These are phyloP conservation scores for Melaleuca quinquenervia DNA, from an alignment of 345 rosid genomes.

Conservation along the genomic window DNA sequence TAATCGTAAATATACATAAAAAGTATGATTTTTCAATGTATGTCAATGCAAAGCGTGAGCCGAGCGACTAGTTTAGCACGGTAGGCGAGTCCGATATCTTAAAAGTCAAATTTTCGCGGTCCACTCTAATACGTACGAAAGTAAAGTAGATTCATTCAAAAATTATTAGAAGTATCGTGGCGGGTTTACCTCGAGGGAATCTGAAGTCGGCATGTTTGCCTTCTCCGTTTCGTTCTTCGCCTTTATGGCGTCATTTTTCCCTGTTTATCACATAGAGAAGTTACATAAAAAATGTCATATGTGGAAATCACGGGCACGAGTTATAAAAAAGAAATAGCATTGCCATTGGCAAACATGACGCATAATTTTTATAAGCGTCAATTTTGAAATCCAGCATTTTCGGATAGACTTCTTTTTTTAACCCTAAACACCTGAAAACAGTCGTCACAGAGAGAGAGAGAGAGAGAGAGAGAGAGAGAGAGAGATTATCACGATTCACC, in stretches of 20 bases:
- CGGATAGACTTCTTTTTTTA: not conserved
- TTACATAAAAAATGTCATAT: not conserved
- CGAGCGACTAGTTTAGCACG: not conserved
- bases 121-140: not conserved
- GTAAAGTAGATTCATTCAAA: not conserved
- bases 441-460: not conserved
- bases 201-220: not conserved
- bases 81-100: not conserved
- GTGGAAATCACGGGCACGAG: not conserved
- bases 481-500: not conserved
- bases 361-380: not conserved
- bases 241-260: not conserved
- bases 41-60: not conserved
- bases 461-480: not conserved
- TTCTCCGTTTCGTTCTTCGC: not conserved
- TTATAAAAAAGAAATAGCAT: not conserved
- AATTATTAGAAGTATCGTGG: too few relatives aligned
- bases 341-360: rapidly evolving
- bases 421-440: not conserved
- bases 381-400: not conserved
- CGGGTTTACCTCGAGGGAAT: not conserved
- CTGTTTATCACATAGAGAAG: not conserved
- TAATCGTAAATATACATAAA: not conserved
- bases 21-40: not conserved
- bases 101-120: not conserved